These are phyloP conservation scores for Mycena albidolilacea DNA, from an alignment of 768 basidiomycete species.

Conservation along the genomic window DNA sequence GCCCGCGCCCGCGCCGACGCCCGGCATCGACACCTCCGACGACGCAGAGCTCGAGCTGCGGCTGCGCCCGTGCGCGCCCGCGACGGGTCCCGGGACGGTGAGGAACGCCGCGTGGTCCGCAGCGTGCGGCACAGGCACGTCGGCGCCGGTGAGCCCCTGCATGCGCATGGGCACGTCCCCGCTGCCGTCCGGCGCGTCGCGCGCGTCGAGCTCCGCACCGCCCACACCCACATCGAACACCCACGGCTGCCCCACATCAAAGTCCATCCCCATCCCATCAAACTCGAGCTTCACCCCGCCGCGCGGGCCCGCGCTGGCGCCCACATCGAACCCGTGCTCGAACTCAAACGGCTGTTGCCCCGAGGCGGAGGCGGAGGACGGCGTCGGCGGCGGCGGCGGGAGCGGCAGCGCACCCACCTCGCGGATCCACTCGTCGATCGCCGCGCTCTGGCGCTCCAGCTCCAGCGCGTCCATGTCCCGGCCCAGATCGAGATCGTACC, in stretches of 20 bases:
- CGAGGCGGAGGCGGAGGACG: neutral
- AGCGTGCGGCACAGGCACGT: neutral
- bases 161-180: neutral
- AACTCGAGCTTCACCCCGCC: neutral
- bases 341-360: conserved; percentile 25
- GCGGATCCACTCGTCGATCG: conserved; percentile 76
- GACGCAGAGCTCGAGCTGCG: conserved; percentile 40
- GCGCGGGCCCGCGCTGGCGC: too few species aligned
- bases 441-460: conserved; percentile 14
- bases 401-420: conserved; percentile 59
- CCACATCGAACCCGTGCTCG: conserved; percentile 4
- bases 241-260: conserved; percentile 4
- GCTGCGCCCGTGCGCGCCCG: conserved; percentile 29
- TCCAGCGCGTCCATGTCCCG: neutral
- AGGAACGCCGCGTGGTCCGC: conserved; percentile 20
- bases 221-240: conserved; percentile 5
- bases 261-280: conserved; percentile 2
- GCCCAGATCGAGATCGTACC: neutral
- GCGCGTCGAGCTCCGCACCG: neutral
- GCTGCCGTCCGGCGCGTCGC: neutral
- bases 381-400: conserved; percentile 31
- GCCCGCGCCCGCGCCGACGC: neutral
- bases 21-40: conserved; percentile 31
- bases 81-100: conserved; percentile 34
- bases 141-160: conserved; percentile 19